Evolutionary conservation across 2,329 filamentous ascomycete species (phyloP), one percentile per base, ranked within the genome.

Genomic region (Diaporthe sp.): DNA sequence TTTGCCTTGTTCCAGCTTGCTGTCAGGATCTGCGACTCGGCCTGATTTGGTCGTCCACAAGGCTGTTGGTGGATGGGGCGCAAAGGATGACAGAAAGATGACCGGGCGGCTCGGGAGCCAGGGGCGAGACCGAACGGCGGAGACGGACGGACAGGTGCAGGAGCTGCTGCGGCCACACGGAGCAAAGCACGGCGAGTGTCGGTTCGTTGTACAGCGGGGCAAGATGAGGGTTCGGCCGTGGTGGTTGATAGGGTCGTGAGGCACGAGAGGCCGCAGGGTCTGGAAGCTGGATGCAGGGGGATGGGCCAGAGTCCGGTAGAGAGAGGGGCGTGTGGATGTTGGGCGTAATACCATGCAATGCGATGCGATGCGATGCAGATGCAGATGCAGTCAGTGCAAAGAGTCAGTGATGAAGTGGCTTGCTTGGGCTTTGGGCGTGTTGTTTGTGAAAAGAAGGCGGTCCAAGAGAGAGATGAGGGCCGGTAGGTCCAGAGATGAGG

Each of bases 291-390:
- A 65, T 70, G 70, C 61, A 73, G 70, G 61, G 71, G 71, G 65
- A 55, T 71, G 74, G 62, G 74, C 67, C 51, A 71, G 59, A 51
- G 67, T 74, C 55, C 22, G 73, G 68, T 59, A 73, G 44, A 59
- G 61, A 49, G 74, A 72, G 74, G 72, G 62, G 74, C 73, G 74
- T 76, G 68, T 71, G 75, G 67, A 72, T 57, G 37, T 37, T 55
- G 51, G 46, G 49, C 59, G 71, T 55, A 59, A 55, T 42, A 28
- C 65, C n/a, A 39, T 55, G 65, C 65, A 39, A 51, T 53, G 46
- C 65, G 31, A 42, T 58, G 28, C 34, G 44, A 25, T 39, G 70
- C 70, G 65, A 51, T 67, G 59, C 55, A 25, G 58, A 42, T 59
- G 58, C 58, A 42, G 59, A n/a, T 46, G 61, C 61, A 62, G 61